Base-by-base conservation (phyloP, 2,329 filamentous ascomycete species). In the Balansia obtecta region DNA sequence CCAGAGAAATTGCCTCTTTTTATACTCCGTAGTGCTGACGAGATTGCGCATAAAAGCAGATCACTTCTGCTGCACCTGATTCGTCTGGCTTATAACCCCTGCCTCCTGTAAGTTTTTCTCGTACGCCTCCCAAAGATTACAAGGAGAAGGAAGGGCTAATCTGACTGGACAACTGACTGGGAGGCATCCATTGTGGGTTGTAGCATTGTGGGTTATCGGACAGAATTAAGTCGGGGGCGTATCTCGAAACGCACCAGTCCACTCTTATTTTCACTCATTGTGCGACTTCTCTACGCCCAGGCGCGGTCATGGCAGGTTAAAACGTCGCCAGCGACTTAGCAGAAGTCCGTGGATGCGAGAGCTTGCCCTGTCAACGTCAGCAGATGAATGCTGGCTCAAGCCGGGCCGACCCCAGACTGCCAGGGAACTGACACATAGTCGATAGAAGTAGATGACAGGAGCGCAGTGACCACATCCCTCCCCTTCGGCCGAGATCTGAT, bases 401-500 rank as follows among this genome's bases (percentile, higher is more conserved):
- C 48, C 52, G 48, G 50, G 20, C 51, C 47, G 49, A 51, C 46
- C 49, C 51, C 49, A 50, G 51, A 50, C 33, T 33, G 16, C 46
- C 16, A 16, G 33, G 37, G 49, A 42, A 46, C 44, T 46, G n/a
- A 20, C 8, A 27, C 27, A 27, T n/a, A 32, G 20, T 50, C 32
- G 20, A 48, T n/a, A 12, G 42, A 41, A 34, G 33, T 40, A 49
- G 33, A 44, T 39, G n/a, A 34, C 18, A 10, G 40, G 30, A 42
- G 32, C 22, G n/a, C 30, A 32, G 39, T 13, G 15, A 39, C 43
- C 48, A 42, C 38, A 20, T 11, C 43, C 46, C 39, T 22, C 8
- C 12, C 50, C 40, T 54, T 54, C 53, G 53, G 53, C 51, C 50
- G 51, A 54, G 48, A 54, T 47, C 43, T 47, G 43, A 44, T 11